phyloP scores from a whole-genome alignment of 2,329 filamentous ascomycete genomes.

The Scedosporium apiospermum region DNA sequence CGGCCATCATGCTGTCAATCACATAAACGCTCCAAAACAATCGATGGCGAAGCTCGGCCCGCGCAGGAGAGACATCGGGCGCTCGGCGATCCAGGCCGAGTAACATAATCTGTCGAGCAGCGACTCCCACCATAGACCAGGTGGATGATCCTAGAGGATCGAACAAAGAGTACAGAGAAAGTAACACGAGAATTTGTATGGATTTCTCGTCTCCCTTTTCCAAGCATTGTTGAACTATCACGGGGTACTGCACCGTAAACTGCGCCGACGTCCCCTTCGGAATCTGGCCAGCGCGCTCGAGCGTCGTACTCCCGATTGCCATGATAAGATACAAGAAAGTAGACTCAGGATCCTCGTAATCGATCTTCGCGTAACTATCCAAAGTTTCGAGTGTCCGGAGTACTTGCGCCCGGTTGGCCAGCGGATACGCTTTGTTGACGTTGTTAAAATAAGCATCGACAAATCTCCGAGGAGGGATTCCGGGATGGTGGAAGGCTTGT shows the following conservation, averaged over 20 bases:
- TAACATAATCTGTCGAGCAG: too few relatives aligned
- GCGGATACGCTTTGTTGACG: conserved; percentile 35
- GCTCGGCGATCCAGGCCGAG: too few relatives aligned
- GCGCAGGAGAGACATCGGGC: too few relatives aligned
- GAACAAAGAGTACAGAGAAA: conserved; percentile 33
- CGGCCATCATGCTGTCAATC: too few relatives aligned
- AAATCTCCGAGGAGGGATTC: conserved; percentile 21
- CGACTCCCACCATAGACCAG: too few relatives aligned
- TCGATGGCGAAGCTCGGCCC: too few relatives aligned
- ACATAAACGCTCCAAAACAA: too few relatives aligned
- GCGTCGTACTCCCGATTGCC: conserved; percentile 34
- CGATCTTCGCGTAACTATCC: too few relatives aligned
- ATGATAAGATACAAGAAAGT: conserved; percentile 25
- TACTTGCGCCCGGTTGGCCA: conserved; percentile 27
- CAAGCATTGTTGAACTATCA: conserved; percentile 31
- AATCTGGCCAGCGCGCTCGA: conserved; percentile 26
- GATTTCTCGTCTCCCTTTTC: conserved; percentile 24
- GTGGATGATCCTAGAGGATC: conserved; percentile 18
- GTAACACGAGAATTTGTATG: conserved; percentile 29
- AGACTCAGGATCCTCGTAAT: too few relatives aligned
- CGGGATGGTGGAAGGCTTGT: conserved; percentile 12
- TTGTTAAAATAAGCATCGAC: conserved; percentile 35
- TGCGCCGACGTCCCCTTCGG: conserved; percentile 21
- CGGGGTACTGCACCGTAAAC: conserved; percentile 27
- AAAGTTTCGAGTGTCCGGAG: conserved; percentile 19